These are phyloP conservation scores for Pyrenula aspistea DNA, from an alignment of 495 filamentous ascomycete species.

Conservation along the genomic window DNA sequence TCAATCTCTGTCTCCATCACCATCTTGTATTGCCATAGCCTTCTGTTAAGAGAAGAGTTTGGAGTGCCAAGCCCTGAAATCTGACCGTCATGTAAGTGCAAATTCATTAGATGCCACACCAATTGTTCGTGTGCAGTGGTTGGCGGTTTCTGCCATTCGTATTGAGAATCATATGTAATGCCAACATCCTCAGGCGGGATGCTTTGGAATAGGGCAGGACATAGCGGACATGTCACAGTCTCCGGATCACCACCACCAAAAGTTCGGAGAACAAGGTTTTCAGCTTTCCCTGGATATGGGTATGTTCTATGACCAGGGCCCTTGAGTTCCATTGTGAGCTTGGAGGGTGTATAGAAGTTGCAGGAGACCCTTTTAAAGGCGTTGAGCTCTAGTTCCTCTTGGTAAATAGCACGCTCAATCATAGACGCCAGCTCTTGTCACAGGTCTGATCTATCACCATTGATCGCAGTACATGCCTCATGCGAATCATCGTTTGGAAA, in stretches of 20 bases:
- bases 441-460: too few relatives aligned
- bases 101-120: neutral
- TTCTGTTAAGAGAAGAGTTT: neutral
- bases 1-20: neutral
- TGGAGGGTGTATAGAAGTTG: neutral
- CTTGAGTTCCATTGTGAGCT: neutral
- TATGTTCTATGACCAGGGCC: too few relatives aligned
- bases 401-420: neutral
- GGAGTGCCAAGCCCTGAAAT: neutral
- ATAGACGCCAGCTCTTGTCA: neutral
- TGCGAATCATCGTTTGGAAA: neutral
- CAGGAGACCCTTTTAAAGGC: neutral
- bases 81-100: neutral
- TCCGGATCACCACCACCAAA: neutral
- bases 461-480: too few relatives aligned
- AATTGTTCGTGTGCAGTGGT: neutral
- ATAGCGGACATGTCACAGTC: neutral
- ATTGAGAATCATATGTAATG: neutral
- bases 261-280: neutral
- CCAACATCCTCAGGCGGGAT: neutral
- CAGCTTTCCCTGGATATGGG: neutral
- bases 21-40: neutral
- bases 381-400: neutral
- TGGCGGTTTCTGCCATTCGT: too few relatives aligned
- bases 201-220: neutral